Evolutionary conservation across 345 rosid species (phyloP), one percentile per base, ranked within the genome.

Genomic region (Heritiera littoralis): DNA sequence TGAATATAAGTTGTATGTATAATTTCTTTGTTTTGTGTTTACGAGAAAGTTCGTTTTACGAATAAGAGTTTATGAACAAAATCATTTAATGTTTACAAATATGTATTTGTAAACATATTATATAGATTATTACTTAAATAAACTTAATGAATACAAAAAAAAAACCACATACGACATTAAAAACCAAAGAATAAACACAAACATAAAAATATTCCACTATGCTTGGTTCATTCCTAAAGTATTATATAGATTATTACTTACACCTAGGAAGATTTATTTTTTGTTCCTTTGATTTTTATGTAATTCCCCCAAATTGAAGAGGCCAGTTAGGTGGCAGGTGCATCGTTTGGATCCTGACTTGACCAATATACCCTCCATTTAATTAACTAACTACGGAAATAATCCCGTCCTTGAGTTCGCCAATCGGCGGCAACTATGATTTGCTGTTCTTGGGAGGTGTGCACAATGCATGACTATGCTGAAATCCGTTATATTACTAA

Each of bases 281-380:
- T 10, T 3, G 40, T 2, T 28, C 40, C 38, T 28, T 23, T 23
- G 14, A 20, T 20, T 9, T 23, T 60, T 61, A 61, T 5, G 40
- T 61, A 1, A 30, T 61, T 30, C 66, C 2, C 40, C 18, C 17
- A 61, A 30, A 63, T 30, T 63, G 12, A 63, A 63, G 3, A 23
- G 28, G 1, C 18, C 0, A 1, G 68, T 18, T 46, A 1, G 77
- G 72, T 40, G 13, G 77, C 66, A 6, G 28, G 5, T 28, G 76
- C 18, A 11, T 60, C 15, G 13, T 23, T 1, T n/a, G 46, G 7
- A 51, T 7, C 18, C 5, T 9, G 45, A 59, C 38, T 64, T 76
- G 58, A 83, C 80, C 41, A 0, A 10, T 72, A 49, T 77, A 18
- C 14, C 80, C 80, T 15, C 41, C 56, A n/a, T 0, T 71, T 49